These are phyloP conservation scores for Alopecurus myosuroides DNA, from an alignment of 176 grass and related monocot genomes.

Conservation along the genomic window DNA sequence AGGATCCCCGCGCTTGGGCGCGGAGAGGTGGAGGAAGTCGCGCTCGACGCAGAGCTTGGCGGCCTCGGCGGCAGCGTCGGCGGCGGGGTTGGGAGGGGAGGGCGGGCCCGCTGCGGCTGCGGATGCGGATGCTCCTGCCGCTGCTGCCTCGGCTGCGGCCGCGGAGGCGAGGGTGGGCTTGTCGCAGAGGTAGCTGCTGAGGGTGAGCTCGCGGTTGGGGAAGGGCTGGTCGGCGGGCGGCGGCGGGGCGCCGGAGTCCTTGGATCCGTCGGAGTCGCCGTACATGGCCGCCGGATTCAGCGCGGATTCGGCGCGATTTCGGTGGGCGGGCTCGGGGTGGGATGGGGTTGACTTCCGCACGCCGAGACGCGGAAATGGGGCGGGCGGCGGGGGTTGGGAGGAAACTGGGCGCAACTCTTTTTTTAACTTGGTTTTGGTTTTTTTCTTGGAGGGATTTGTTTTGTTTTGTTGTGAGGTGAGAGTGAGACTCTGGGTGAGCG, in stretches of 20 bases:
- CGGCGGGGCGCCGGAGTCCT: slow-evolving; percentile 36
- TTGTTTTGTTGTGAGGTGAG: background rate
- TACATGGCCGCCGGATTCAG: slow-evolving; percentile 38
- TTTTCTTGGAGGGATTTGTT: background rate
- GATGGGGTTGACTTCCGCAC: slow-evolving; percentile 34
- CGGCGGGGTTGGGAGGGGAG: slow-evolving; percentile 26
- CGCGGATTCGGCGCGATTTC: background rate
- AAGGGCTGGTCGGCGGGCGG: slow-evolving; percentile 32
- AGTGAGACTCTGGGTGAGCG: too few species aligned
- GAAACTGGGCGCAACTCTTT: background rate
- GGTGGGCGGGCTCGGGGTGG: background rate
- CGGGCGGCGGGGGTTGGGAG: background rate
- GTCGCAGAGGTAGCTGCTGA: slow-evolving; percentile 75
- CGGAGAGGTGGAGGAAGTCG: slow-evolving; percentile 65
- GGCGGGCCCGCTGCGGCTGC: background rate
- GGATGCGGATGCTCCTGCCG: background rate
- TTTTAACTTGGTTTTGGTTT: background rate
- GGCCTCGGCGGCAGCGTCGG: background rate
- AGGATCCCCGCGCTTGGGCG: slow-evolving; percentile 56
- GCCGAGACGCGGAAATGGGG: slow-evolving; percentile 40
- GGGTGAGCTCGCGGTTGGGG: slow-evolving; percentile 62
- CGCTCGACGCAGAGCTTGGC: slow-evolving; percentile 58
- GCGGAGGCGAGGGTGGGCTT: slow-evolving; percentile 40
- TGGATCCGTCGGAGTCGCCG: slow-evolving; percentile 59
- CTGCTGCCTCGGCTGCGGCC: background rate